Evolutionary conservation across 805 yeast genomes (phyloP).

Genomic region (Metschnikowia henanensis): DNA sequence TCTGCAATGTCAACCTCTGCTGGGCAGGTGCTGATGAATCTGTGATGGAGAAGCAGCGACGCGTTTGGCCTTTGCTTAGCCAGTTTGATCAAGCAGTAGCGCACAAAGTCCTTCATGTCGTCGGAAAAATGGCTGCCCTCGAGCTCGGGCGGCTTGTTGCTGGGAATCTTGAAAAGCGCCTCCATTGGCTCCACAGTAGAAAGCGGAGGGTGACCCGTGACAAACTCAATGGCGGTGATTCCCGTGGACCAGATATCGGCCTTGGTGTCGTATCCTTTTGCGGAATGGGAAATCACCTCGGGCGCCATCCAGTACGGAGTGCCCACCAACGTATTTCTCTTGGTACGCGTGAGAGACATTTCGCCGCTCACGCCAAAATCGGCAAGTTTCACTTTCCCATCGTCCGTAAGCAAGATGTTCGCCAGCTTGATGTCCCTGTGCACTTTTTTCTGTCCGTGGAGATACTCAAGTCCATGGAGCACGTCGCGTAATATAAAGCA

Average conservation of each 20-base stretch:
- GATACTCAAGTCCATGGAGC: slow-evolving; percentile 68
- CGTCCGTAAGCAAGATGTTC: slow-evolving; percentile 70
- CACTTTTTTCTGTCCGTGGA: slow-evolving; percentile 73
- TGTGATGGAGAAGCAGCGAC: slow-evolving; percentile 48
- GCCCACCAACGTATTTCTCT: slow-evolving; percentile 82
- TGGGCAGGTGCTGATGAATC: slow-evolving; percentile 43
- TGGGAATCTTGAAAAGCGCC: slow-evolving; percentile 70
- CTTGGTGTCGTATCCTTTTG: slow-evolving; percentile 71
- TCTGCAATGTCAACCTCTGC: slow-evolving; percentile 12
- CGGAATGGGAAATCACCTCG: slow-evolving; percentile 63
- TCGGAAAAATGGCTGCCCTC: slow-evolving; percentile 43
- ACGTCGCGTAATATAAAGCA: slow-evolving; percentile 55
- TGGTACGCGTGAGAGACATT: slow-evolving; percentile 50
- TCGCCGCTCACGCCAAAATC: slow-evolving; percentile 96
- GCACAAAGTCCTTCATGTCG: slow-evolving; percentile 65
- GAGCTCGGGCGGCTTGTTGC: slow-evolving; percentile 59
- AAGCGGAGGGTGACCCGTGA: slow-evolving; percentile 81
- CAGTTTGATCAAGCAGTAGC: slow-evolving; percentile 63
- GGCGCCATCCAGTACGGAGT: slow-evolving; percentile 99
- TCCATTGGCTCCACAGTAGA: slow-evolving; percentile 74
- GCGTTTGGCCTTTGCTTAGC: slow-evolving; percentile 70
- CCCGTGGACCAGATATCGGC: slow-evolving; percentile 98
- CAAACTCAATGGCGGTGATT: slow-evolving; percentile 83
- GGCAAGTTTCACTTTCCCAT: slow-evolving; percentile 76
- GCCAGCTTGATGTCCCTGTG: slow-evolving; percentile 94